Evolutionary conservation across 2,329 filamentous ascomycete genomes (phyloP).

Genomic region (Lanzia echinophila): DNA sequence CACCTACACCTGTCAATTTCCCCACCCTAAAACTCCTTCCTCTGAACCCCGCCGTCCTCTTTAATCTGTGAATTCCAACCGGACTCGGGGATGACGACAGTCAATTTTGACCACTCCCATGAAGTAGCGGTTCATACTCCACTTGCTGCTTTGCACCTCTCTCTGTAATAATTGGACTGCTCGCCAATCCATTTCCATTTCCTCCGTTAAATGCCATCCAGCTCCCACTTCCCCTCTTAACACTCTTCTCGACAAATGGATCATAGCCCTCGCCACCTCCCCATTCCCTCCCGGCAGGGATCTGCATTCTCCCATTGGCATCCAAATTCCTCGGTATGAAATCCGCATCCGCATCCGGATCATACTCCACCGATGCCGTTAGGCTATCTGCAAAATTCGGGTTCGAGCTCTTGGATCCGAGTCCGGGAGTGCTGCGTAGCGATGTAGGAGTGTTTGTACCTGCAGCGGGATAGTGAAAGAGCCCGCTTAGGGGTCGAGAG

Average conservation of each 20-base stretch:
- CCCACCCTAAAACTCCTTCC: background rate
- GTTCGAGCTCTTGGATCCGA: background rate
- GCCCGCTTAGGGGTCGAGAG: background rate
- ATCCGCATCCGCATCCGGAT: slow-evolving; percentile 4
- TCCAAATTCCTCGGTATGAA: slow-evolving; percentile 4
- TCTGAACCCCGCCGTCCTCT: too few species aligned
- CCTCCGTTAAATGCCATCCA: too few species aligned
- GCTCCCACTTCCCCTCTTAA: background rate
- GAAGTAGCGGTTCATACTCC: too few species aligned
- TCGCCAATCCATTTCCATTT: too few species aligned
- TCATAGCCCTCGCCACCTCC: background rate
- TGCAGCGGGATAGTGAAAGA: background rate
- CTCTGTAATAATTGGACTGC: too few species aligned
- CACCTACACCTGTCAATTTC: background rate
- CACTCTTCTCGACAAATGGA: background rate
- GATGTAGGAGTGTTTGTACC: background rate
- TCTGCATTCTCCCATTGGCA: too few species aligned
- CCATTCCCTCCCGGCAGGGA: background rate
- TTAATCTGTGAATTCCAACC: too few species aligned
- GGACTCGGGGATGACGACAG: too few species aligned
- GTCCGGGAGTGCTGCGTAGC: background rate
- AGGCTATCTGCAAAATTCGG: background rate
- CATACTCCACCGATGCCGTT: background rate
- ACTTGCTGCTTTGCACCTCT: too few species aligned
- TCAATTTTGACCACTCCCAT: too few species aligned